Conservation (phyloP, 768 basidiomycete species). For the Naganishia vaughanmartiniae region DNA sequence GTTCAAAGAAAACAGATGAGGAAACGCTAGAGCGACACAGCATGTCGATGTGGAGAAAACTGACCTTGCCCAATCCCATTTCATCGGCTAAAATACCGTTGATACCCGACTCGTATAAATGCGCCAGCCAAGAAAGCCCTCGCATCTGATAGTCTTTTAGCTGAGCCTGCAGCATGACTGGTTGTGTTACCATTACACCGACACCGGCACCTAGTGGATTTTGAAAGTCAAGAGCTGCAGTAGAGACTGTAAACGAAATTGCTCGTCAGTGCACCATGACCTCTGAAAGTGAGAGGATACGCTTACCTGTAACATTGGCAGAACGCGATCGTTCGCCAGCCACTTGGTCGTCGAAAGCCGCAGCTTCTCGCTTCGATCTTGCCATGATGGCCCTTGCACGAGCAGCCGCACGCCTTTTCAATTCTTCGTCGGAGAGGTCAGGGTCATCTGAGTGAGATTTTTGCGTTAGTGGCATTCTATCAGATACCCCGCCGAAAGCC, state of each 20-base stretch:
- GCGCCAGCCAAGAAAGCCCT: slow-evolving; percentile 95
- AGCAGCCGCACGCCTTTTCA: slow-evolving; percentile 30
- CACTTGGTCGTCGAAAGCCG: slow-evolving; percentile 31
- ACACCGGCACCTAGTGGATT: slow-evolving; percentile 89
- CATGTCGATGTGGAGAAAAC: slow-evolving; percentile 4
- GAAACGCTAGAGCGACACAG: not conserved
- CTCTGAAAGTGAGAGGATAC: slow-evolving; percentile 51
- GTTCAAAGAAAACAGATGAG: not conserved
- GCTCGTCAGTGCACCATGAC: not conserved
- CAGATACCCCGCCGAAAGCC: not conserved
- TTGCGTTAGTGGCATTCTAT: not conserved
- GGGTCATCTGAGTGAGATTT: slow-evolving; percentile 21
- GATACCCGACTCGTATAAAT: slow-evolving; percentile 97
- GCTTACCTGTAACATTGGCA: slow-evolving; percentile 33
- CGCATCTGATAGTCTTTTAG: slow-evolving; percentile 98
- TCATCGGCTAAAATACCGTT: slow-evolving; percentile 99
- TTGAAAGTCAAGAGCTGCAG: slow-evolving; percentile 82
- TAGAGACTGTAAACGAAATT: slow-evolving; percentile 65
- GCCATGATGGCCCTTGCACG: slow-evolving; percentile 32
- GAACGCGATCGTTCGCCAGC: slow-evolving; percentile 21
- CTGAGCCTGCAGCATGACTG: slow-evolving; percentile 92
- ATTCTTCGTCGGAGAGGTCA: slow-evolving; percentile 25
- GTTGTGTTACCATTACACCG: slow-evolving; percentile 80
- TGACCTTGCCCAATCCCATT: slow-evolving; percentile 69
- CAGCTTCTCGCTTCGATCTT: slow-evolving; percentile 28